A percentile compares a stretch with the other conserved stretches of the same genome.
phyloP scores from a whole-genome alignment of 306 rosid genomes.

The Hippophae tibetana region DNA sequence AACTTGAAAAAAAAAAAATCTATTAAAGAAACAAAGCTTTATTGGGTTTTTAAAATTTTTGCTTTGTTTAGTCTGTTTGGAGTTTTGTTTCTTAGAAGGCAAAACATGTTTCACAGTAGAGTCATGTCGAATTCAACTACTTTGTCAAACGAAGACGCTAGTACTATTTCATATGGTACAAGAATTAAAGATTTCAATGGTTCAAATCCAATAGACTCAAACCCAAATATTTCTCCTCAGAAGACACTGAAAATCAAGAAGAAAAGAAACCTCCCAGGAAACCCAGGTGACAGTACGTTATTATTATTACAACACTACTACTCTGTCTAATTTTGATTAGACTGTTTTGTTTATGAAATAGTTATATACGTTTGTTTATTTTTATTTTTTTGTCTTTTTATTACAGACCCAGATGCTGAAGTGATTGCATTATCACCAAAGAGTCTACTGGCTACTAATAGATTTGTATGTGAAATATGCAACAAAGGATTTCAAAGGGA shows the following conservation, averaged over 20 bases:
- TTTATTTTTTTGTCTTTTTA: neutral
- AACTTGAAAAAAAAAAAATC: conserved; percentile 3
- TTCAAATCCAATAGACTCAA: conserved; percentile 33
- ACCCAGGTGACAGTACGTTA: conserved; percentile 45
- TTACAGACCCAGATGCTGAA: conserved; percentile 85
- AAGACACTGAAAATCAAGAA: conserved; percentile 51
- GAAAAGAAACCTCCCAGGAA: conserved; percentile 85
- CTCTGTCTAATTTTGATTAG: neutral
- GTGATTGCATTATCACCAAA: conserved; percentile 82
- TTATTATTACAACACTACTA: too few relatives aligned
- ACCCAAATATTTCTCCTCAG: conserved; percentile 13
- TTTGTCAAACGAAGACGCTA: conserved; percentile 52
- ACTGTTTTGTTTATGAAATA: neutral
- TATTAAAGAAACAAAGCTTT: conserved; percentile 25
- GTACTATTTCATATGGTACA: conserved; percentile 39
- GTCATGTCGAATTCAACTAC: conserved; percentile 69
- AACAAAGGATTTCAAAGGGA: conserved; percentile 90
- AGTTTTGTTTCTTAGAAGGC: conserved; percentile 37
- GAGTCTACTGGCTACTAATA: conserved; percentile 72
- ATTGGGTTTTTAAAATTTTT: neutral
- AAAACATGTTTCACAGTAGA: conserved; percentile 42
- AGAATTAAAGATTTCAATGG: conserved; percentile 47
- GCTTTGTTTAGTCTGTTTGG: conserved; percentile 33
- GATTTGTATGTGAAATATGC: conserved; percentile 88
- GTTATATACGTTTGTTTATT: neutral